Evolutionary conservation across 2,329 filamentous ascomycete species (phyloP), one percentile per base, ranked within the genome.

Genomic region (Amesomyces nigricolor): DNA sequence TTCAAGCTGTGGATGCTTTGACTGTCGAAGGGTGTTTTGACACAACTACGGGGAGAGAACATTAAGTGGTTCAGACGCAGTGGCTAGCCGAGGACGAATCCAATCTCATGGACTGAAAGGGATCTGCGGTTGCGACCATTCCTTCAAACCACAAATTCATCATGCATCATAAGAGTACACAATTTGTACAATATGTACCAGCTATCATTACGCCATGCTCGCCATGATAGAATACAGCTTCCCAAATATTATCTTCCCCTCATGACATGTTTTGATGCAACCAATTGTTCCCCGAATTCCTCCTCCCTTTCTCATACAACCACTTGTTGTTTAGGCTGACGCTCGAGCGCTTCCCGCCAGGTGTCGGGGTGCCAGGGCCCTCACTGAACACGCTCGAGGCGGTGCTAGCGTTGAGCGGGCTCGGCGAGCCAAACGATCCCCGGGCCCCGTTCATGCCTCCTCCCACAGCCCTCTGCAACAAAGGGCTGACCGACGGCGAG

Each of bases 321-420:
- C 92, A 97, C 73, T 94, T 95, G 74, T 85, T 96, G 71, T 92
- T 96, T 67, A 96, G 67, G 0, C 85, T 84, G 51, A 95, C 83
- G 62, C 83, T 91, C 42, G 86, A 85, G 54, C 83, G 80, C 73
- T 87, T 90, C 38, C 80, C 78, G 5, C 73, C 73, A 0, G 89
- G 88, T 61, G 85, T 91, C 1, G 88, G 88, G 16, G 86, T 86
- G 13, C 80, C 77, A 1, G 86, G 83, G 1, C 72, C 73, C n/a
- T 82, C 81, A 17, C 75, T 70, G 60, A 83, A 81, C 56, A 71
- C 49, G 54, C 74, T 78, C 39, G 73, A 71, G 5, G 74, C 70
- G 29, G 70, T 76, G 65, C 73, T 80, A 43, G 71, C 74, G 50
- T 73, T 78, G 58, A 82, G 75, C 45, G 78, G 75, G 59, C 77